Evolutionary conservation across 2,329 filamentous ascomycete genomes (phyloP).

Genomic region (Colletotrichum cereale): DNA sequence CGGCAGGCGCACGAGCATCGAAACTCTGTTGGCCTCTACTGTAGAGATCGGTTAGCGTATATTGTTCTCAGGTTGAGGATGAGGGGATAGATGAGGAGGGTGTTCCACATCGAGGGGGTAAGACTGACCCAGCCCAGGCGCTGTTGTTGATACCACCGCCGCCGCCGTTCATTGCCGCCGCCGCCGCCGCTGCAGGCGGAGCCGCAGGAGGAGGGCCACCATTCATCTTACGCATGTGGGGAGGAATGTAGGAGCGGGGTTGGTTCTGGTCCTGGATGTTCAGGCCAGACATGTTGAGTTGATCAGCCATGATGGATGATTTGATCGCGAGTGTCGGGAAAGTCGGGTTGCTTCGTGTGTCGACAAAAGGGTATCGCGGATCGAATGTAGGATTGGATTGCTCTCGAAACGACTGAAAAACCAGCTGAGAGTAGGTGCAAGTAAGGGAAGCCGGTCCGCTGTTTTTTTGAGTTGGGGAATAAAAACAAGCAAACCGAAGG

Average conservation of each 20-base stretch:
- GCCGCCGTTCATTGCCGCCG: conserved; percentile 53
- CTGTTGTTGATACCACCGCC: conserved; percentile 60
- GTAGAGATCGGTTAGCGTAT: conserved; percentile 41
- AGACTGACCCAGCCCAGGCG: conserved; percentile 66
- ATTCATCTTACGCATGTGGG: conserved; percentile 78
- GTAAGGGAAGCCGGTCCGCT: conserved; percentile 41
- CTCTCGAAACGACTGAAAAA: conserved; percentile 47
- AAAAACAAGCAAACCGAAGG: conserved; percentile 40
- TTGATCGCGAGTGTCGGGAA: conserved; percentile 38
- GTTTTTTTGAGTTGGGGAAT: conserved; percentile 27
- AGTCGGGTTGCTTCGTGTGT: conserved; percentile 13
- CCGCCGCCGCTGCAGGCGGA: background rate
- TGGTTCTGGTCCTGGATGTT: conserved; percentile 66
- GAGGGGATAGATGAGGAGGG: too few relatives aligned
- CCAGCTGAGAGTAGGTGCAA: conserved; percentile 28
- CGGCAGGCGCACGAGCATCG: conserved; percentile 47
- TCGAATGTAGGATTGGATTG: conserved; percentile 37
- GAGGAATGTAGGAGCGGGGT: conserved; percentile 83
- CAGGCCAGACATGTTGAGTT: conserved; percentile 85
- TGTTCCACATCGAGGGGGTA: conserved; percentile 17
- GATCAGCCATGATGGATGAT: conserved; percentile 77
- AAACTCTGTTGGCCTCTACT: conserved; percentile 44
- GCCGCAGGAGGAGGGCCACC: conserved; percentile 46
- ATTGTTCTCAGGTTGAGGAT: background rate
- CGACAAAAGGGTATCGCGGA: conserved; percentile 35